Conservation (phyloP, 208 protist genomes). For the Acanthamoeba royreba region DNA sequence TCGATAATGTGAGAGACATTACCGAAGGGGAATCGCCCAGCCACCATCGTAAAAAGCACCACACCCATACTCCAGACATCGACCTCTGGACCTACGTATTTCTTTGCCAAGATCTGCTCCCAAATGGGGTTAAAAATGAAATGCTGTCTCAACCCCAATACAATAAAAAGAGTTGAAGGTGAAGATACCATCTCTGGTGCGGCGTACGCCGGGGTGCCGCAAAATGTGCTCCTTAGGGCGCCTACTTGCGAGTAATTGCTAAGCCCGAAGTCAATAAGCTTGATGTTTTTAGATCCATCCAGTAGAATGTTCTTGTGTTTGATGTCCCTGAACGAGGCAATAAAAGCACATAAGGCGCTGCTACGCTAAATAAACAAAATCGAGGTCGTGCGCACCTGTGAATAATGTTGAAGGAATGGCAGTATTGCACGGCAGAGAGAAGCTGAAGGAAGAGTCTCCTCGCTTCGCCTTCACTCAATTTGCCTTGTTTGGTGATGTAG, state of each 20-base stretch:
- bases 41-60: slow-evolving; percentile 96
- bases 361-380: neutral
- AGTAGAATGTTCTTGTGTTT: slow-evolving; percentile 82
- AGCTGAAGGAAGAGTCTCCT: slow-evolving; percentile 90
- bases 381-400: slow-evolving; percentile 58
- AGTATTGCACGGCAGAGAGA: slow-evolving; percentile 88
- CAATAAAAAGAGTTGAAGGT: neutral
- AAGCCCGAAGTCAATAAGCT: slow-evolving; percentile 32
- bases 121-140: neutral
- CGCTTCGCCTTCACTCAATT: slow-evolving; percentile 84
- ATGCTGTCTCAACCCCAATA: neutral
- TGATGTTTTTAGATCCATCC: slow-evolving; percentile 68
- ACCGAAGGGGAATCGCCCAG: slow-evolving; percentile 95
- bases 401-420: slow-evolving; percentile 85
- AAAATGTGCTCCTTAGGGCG: slow-evolving; percentile 81
- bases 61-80: slow-evolving; percentile 97
- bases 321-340: slow-evolving; percentile 14
- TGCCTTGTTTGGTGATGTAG: slow-evolving; percentile 81
- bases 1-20: slow-evolving; percentile 41
- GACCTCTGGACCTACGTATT: slow-evolving; percentile 89
- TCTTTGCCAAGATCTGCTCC: slow-evolving; percentile 38
- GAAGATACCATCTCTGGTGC: slow-evolving; percentile 84
- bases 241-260: slow-evolving; percentile 3
- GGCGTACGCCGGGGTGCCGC: slow-evolving; percentile 93
- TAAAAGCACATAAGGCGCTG: neutral